These are phyloP conservation scores for Ramichloridium luteum DNA, from an alignment of 2,329 filamentous ascomycete species.

Conservation along the genomic window DNA sequence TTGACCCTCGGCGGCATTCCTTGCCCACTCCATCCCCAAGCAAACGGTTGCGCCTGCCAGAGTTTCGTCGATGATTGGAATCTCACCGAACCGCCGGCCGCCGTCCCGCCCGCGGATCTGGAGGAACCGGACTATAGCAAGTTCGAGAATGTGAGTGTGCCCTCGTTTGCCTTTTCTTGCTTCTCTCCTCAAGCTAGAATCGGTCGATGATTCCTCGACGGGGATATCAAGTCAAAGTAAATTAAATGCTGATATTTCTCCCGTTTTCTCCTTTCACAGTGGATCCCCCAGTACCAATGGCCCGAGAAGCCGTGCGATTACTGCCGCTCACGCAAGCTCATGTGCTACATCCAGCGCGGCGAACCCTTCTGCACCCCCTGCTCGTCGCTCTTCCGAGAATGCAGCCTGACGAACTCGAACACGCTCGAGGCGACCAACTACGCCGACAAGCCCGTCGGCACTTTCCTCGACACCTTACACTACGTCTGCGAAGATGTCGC, in stretches of 20 bases:
- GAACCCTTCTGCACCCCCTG: conserved; percentile 35
- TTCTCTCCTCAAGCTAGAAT: too few species aligned
- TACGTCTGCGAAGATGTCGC: conserved; percentile 31
- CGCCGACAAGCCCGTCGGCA: conserved; percentile 16
- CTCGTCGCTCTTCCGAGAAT: conserved; percentile 36
- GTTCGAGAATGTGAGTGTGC: conserved; percentile 25
- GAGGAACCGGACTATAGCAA: conserved; percentile 27
- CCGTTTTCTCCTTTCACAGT: conserved; percentile 17
- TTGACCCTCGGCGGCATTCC: conserved; percentile 1
- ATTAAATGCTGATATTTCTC: too few species aligned
- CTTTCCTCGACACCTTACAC: conserved; percentile 36
- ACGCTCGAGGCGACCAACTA: conserved; percentile 19
- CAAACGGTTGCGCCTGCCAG: conserved; percentile 9
- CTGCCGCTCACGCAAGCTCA: conserved; percentile 34
- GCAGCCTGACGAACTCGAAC: conserved; percentile 31
- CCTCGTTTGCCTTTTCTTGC: too few species aligned
- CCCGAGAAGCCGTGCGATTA: conserved; percentile 36
- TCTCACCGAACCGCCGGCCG: conserved; percentile 4
- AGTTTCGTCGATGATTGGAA: conserved; percentile 13
- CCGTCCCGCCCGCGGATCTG: conserved; percentile 5
- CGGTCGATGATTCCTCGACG: too few species aligned
- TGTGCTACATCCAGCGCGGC: conserved; percentile 33
- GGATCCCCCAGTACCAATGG: conserved; percentile 36
- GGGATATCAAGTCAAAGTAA: too few species aligned
- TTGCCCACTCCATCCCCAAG: conserved; percentile 11